These are phyloP conservation scores for Phytophthora rubi DNA, from an alignment of 352 stramenopile species.

Conservation along the genomic window DNA sequence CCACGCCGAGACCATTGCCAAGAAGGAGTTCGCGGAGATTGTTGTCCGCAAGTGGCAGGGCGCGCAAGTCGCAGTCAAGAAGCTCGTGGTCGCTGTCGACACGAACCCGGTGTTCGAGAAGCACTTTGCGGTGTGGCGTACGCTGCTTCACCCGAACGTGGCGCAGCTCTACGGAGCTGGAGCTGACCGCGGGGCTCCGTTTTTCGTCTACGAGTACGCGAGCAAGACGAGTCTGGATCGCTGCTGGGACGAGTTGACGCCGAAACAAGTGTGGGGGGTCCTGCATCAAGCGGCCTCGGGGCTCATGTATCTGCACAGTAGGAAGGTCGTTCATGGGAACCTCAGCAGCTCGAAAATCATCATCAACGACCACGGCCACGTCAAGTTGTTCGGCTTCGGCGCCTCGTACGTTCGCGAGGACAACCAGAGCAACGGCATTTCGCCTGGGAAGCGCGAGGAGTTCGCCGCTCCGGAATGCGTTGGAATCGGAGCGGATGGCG, in stretches of 20 bases:
- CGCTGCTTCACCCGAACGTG: slow-evolving; percentile 33
- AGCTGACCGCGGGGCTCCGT: slow-evolving; percentile 25
- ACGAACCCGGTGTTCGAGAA: slow-evolving; percentile 37
- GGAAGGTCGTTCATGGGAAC: slow-evolving; percentile 44
- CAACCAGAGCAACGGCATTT: slow-evolving; percentile 29
- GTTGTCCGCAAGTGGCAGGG: slow-evolving; percentile 34
- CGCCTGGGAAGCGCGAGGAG: slow-evolving; percentile 16
- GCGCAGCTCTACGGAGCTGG: slow-evolving; percentile 38
- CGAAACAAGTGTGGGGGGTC: slow-evolving; percentile 14
- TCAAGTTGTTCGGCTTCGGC: slow-evolving; percentile 43
- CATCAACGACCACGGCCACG: slow-evolving; percentile 27
- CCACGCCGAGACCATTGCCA: background rate
- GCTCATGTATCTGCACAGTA: slow-evolving; percentile 37
- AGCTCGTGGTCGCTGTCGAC: slow-evolving; percentile 22
- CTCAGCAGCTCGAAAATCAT: slow-evolving; percentile 48
- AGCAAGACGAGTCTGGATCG: slow-evolving; percentile 25
- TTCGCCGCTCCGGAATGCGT: slow-evolving; percentile 38
- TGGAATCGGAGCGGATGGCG: slow-evolving; percentile 7
- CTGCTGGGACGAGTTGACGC: slow-evolving; percentile 24
- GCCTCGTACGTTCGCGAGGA: slow-evolving; percentile 39
- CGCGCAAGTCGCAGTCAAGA: slow-evolving; percentile 34
- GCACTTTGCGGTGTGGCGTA: slow-evolving; percentile 31
- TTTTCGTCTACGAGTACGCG: slow-evolving; percentile 43
- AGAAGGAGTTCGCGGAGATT: slow-evolving; percentile 8
- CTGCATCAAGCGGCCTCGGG: slow-evolving; percentile 21